phyloP scores from a whole-genome alignment of 345 rosid species.

The Hibiscus mutabilis region DNA sequence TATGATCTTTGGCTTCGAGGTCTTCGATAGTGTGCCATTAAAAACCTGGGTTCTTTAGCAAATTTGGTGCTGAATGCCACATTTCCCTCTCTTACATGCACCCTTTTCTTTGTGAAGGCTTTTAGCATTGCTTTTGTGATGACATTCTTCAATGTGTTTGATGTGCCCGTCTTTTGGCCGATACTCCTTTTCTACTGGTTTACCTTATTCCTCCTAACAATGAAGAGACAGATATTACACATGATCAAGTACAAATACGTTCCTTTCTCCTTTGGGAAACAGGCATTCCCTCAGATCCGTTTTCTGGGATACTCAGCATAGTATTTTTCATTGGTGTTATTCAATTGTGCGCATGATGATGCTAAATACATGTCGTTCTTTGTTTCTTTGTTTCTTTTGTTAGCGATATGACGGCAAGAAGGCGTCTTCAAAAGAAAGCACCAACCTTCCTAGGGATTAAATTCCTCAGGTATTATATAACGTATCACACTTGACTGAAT shows the following conservation, averaged over 20 bases:
- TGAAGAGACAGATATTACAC: slow-evolving; percentile 82
- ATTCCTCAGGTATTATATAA: slow-evolving; percentile 19
- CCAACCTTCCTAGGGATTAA: slow-evolving; percentile 35
- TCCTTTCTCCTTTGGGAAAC: slow-evolving; percentile 88
- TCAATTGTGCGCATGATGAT: not conserved
- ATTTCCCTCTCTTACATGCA: no score
- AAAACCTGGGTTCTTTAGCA: no score
- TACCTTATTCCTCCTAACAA: slow-evolving; percentile 60
- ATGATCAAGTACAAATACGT: slow-evolving; percentile 93
- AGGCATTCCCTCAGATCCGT: slow-evolving; percentile 30
- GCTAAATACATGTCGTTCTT: not conserved
- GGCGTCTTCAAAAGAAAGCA: slow-evolving; percentile 41
- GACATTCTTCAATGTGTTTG: slow-evolving; percentile 74
- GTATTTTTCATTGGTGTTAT: not conserved
- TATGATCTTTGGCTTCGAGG: no score
- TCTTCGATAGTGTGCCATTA: no score
- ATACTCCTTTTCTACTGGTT: slow-evolving; percentile 92
- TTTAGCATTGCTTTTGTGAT: slow-evolving; percentile 59
- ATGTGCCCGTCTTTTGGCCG: slow-evolving; percentile 95
- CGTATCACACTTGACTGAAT: slow-evolving; percentile 8
- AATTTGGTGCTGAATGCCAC: no score
- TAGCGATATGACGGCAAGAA: slow-evolving; percentile 64
- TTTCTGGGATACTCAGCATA: not conserved
- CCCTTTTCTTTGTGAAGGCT: slow-evolving; percentile 35
- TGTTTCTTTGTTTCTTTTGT: slow-evolving; percentile 17